These are phyloP conservation scores for Citrus inodora DNA, from an alignment of 345 rosid species.

Conservation along the genomic window DNA sequence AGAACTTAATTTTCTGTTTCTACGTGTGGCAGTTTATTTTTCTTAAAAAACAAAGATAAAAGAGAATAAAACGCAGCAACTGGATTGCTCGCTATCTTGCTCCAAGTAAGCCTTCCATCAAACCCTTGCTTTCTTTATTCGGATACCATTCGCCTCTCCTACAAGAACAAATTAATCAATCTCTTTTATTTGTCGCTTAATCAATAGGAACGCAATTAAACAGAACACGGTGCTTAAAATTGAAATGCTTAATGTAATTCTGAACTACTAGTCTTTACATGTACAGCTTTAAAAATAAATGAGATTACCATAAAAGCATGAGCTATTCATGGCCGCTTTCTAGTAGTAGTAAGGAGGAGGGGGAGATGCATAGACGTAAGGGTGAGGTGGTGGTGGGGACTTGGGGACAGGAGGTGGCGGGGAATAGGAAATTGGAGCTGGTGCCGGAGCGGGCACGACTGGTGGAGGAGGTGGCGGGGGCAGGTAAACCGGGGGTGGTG, in stretches of 20 bases:
- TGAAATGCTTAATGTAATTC: too few species aligned
- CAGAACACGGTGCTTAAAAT: neutral
- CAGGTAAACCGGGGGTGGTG: neutral
- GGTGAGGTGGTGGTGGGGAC: neutral
- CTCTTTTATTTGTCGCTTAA: neutral
- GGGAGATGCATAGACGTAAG: constrained; percentile 29
- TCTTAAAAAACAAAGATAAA: neutral
- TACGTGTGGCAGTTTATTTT: neutral
- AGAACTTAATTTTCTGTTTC: too few species aligned
- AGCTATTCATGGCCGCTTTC: neutral
- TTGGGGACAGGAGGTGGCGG: neutral
- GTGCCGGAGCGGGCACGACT: neutral
- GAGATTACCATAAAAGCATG: neutral
- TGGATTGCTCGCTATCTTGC: neutral
- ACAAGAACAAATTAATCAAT: neutral
- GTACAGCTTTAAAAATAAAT: neutral
- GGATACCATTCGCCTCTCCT: constrained; percentile 7
- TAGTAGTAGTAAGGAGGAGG: constrained; percentile 63
- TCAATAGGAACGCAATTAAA: neutral
- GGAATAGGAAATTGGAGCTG: neutral
- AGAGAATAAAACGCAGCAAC: neutral
- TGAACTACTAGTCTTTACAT: too few species aligned
- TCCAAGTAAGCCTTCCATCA: neutral
- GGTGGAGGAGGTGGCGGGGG: constrained; percentile 7
- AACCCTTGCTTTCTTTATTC: neutral